Percentiles rank a stretch among this genome's conserved stretches.
Evolutionary conservation across 1,284 basidiomycete species (phyloP).

Genomic region (Pseudozyma tsukubaensis): DNA sequence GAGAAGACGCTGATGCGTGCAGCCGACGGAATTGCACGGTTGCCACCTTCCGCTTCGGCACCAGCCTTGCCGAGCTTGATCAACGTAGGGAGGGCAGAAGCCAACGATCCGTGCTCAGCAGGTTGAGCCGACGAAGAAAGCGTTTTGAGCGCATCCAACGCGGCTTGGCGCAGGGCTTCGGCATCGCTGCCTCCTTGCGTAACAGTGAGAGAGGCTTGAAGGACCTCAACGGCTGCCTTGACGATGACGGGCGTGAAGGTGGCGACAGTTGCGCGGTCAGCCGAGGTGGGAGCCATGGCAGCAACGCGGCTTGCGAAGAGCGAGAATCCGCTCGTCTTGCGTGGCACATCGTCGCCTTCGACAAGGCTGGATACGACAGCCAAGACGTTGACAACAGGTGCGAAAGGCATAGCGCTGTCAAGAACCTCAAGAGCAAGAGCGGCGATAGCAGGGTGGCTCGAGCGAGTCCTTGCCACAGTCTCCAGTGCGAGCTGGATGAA

Average conservation of each 20-base stretch:
- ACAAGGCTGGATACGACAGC: slow-evolving; percentile 46
- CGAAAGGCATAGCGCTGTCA: slow-evolving; percentile 50
- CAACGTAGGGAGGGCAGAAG: slow-evolving; percentile 46
- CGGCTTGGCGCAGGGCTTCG: slow-evolving; percentile 37
- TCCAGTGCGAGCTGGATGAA: slow-evolving; percentile 44
- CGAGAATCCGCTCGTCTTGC: slow-evolving; percentile 47
- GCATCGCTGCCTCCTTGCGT: slow-evolving; percentile 24
- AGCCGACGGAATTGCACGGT: slow-evolving; percentile 16
- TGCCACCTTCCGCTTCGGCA: slow-evolving; percentile 20
- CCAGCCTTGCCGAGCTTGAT: slow-evolving; percentile 44
- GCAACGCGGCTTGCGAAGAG: slow-evolving; percentile 52
- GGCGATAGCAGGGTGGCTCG: slow-evolving; percentile 24
- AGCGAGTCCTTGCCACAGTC: slow-evolving; percentile 18
- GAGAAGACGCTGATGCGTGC: slow-evolving; percentile 51
- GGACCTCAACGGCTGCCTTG: slow-evolving; percentile 37
- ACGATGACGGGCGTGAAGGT: slow-evolving; percentile 44
- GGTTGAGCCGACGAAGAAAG: slow-evolving; percentile 28
- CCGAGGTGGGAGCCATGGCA: slow-evolving; percentile 24
- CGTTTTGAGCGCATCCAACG: slow-evolving; percentile 53
- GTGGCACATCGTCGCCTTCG: slow-evolving; percentile 24
- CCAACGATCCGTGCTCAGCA: slow-evolving; percentile 41
- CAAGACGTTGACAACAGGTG: slow-evolving; percentile 49
- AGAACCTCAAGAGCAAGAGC: slow-evolving; percentile 43
- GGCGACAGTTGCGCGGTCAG: slow-evolving; percentile 36
- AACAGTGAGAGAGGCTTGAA: slow-evolving; percentile 24